Evolutionary conservation across 495 filamentous ascomycete genomes (phyloP).

Genomic region (Xylaria acuta): DNA sequence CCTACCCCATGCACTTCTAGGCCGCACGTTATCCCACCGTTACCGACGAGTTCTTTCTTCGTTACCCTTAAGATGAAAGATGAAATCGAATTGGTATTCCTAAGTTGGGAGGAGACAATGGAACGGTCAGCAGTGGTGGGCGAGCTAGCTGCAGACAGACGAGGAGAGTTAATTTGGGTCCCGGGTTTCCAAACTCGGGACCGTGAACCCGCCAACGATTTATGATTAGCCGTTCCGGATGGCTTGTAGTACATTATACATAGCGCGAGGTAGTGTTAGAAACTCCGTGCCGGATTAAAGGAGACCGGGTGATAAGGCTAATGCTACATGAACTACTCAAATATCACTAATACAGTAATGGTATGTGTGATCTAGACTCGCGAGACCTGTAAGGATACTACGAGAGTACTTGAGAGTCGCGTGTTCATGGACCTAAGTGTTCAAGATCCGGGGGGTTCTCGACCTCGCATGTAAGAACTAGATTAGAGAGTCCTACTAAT

Average conservation of each 20-base stretch:
- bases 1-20: not conserved
- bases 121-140: not conserved
- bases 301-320: not conserved
- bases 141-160: not conserved
- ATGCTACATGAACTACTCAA: slow-evolving; percentile 10
- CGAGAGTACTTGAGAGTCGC: not conserved
- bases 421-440: not conserved
- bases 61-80: not conserved
- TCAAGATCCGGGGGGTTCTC: not conserved
- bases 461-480: not conserved
- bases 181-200: not conserved
- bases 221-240: not conserved
- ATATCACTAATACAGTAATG: not conserved
- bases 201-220: not conserved
- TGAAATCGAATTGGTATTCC: not conserved
- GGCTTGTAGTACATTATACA: not conserved
- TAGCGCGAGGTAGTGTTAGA: not conserved
- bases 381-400: not conserved
- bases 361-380: slow-evolving; percentile 2
- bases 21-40: not conserved
- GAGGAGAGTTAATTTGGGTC: not conserved
- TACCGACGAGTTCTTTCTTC: not conserved
- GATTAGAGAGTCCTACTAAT: slow-evolving; percentile 2
- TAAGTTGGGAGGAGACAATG: not conserved
- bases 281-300: not conserved